phyloP scores from a whole-genome alignment of 371 early-diverging fungal genomes.

The Haplosporangium sp. region DNA sequence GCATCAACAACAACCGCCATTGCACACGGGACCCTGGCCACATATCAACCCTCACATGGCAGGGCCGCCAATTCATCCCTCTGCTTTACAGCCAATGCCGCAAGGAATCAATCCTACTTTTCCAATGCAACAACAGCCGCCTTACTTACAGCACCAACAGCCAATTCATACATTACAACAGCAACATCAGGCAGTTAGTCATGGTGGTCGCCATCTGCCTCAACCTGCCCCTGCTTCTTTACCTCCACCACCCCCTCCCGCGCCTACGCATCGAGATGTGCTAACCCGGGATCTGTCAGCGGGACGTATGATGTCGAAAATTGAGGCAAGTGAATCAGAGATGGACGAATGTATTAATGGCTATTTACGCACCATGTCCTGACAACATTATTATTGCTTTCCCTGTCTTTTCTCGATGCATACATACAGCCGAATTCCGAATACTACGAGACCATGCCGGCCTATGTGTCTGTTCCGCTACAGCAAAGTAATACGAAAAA shows the following conservation, averaged over 20 bases:
- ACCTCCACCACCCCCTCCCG: slow-evolving; percentile 19
- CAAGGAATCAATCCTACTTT: neutral
- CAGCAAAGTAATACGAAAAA: slow-evolving; percentile 44
- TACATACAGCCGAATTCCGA: slow-evolving; percentile 39
- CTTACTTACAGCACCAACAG: slow-evolving; percentile 3
- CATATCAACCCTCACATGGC: slow-evolving; percentile 5
- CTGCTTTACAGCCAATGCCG: neutral
- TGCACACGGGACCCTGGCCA: slow-evolving; percentile 12
- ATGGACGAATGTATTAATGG: too few relatives aligned
- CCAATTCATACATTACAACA: slow-evolving; percentile 12
- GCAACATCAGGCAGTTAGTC: slow-evolving; percentile 6
- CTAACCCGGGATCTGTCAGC: slow-evolving; percentile 63
- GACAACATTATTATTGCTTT: too few relatives aligned
- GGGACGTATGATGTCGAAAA: slow-evolving; percentile 63
- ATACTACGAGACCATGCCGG: slow-evolving; percentile 63
- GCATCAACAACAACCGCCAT: neutral
- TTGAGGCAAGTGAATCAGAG: slow-evolving; percentile 52
- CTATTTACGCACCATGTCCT: too few relatives aligned
- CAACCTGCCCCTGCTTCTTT: slow-evolving; percentile 1
- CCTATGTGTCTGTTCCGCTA: slow-evolving; percentile 53
- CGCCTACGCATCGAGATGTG: slow-evolving; percentile 34
- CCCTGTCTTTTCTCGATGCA: neutral
- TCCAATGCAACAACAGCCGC: neutral
- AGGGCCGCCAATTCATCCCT: neutral
- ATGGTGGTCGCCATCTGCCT: neutral